A percentile compares a stretch with the other conserved stretches of the same genome.
phyloP scores from a whole-genome alignment of 2,329 filamentous ascomycete species.

The Neurospora crassa region DNA sequence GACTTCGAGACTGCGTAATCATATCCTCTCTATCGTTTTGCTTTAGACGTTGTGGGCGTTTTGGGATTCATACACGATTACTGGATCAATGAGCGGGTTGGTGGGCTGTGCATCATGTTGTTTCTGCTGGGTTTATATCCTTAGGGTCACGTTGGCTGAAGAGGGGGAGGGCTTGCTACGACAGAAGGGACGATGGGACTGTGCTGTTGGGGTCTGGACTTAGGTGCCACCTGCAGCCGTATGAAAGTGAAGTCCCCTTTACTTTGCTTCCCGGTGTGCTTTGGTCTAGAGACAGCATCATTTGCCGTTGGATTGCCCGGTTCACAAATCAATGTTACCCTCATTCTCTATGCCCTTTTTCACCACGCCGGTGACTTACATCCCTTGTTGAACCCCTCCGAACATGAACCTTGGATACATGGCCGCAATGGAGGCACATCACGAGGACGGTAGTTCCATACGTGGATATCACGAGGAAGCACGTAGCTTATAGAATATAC shows the following conservation, averaged over 20 bases:
- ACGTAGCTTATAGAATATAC: neutral
- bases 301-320: neutral
- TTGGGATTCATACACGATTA: neutral
- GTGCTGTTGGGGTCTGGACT: neutral
- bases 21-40: neutral
- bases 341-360: neutral
- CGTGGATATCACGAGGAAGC: neutral
- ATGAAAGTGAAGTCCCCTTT: neutral
- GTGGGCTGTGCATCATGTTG: neutral
- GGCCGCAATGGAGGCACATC: neutral
- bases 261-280: neutral
- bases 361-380: neutral
- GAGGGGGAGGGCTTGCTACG: neutral
- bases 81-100: neutral
- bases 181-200: neutral
- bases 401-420: neutral
- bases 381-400: slow-evolving; percentile 4
- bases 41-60: slow-evolving; percentile 2
- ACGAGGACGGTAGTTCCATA: neutral
- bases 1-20: slow-evolving; percentile 30
- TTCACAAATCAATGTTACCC: slow-evolving; percentile 3
- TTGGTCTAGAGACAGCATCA: slow-evolving; percentile 3
- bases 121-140: neutral
- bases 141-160: neutral
- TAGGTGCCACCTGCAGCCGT: neutral